A percentile compares a stretch with the other conserved stretches of the same genome.
phyloP scores from a whole-genome alignment of 352 stramenopile species.

The Pythium sukuiense region DNA sequence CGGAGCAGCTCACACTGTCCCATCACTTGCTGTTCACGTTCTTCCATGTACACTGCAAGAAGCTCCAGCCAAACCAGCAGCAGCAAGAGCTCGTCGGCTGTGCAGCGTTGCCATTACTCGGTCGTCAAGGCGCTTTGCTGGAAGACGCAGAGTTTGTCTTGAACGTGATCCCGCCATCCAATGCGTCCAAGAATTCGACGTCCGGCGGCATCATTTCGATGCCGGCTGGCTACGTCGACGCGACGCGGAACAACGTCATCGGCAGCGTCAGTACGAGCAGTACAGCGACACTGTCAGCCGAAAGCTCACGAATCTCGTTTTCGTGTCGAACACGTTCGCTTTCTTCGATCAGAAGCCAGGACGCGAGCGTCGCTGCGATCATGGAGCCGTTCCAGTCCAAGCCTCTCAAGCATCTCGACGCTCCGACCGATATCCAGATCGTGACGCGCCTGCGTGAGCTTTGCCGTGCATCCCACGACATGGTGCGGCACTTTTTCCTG shows the following conservation, averaged over 20 bases:
- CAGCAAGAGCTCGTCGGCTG: slow-evolving; percentile 71
- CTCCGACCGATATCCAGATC: slow-evolving; percentile 30
- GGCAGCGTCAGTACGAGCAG: not conserved
- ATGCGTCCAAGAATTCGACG: slow-evolving; percentile 26
- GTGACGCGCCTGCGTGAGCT: slow-evolving; percentile 37
- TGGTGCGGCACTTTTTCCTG: slow-evolving; percentile 59
- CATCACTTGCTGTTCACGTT: slow-evolving; percentile 77
- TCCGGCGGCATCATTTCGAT: slow-evolving; percentile 34
- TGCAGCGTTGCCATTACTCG: slow-evolving; percentile 47
- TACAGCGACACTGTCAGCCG: not conserved
- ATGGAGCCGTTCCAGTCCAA: slow-evolving; percentile 50
- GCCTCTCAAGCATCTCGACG: slow-evolving; percentile 2
- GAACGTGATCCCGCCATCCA: slow-evolving; percentile 35
- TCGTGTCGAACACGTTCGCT: slow-evolving; percentile 42
- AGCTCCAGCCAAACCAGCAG: slow-evolving; percentile 50
- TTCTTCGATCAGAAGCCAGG: slow-evolving; percentile 64
- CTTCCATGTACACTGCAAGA: slow-evolving; percentile 85
- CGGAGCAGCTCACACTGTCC: slow-evolving; percentile 39
- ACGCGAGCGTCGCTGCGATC: slow-evolving; percentile 42
- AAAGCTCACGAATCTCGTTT: slow-evolving; percentile 44
- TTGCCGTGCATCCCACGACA: slow-evolving; percentile 30
- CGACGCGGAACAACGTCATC: slow-evolving; percentile 27
- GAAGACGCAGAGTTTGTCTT: slow-evolving; percentile 47
- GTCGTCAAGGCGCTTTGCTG: slow-evolving; percentile 48
- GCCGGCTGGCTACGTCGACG: slow-evolving; percentile 41